A percentile compares a stretch with the other conserved stretches of the same genome.
Evolutionary conservation across 2,329 filamentous ascomycete species (phyloP).

Genomic region (Didymella keratinophila): DNA sequence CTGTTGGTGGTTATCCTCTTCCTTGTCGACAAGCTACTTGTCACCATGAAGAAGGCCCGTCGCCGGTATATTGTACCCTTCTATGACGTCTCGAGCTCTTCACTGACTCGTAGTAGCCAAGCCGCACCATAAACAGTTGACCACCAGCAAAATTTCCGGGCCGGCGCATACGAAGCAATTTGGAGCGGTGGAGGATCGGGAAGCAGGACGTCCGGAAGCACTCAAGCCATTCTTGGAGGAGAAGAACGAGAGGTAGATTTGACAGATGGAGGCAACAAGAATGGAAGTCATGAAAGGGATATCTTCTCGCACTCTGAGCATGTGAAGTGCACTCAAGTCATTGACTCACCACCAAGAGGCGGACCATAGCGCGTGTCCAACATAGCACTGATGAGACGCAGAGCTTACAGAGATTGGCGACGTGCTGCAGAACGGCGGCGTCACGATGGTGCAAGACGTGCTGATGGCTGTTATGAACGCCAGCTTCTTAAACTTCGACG

Average conservation of each 20-base stretch:
- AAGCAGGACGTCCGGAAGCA: background rate
- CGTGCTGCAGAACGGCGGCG: slow-evolving; percentile 12
- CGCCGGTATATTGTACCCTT: background rate
- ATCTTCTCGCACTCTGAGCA: background rate
- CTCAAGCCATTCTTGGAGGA: background rate
- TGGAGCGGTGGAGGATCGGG: background rate
- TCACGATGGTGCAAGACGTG: slow-evolving; percentile 6
- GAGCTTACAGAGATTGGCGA: slow-evolving; percentile 21
- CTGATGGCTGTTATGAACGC: background rate
- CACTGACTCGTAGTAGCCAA: background rate
- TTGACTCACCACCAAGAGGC: slow-evolving; percentile 13
- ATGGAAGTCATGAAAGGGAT: background rate
- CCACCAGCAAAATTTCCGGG: background rate
- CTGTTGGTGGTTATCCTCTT: background rate
- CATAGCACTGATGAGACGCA: slow-evolving; percentile 24
- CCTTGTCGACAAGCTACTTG: background rate
- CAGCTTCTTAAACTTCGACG: background rate
- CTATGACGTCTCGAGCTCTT: background rate
- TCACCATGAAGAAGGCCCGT: background rate
- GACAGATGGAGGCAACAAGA: no score
- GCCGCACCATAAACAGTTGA: background rate
- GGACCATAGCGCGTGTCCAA: slow-evolving; percentile 25
- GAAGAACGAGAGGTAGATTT: no score
- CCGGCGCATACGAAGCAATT: background rate
- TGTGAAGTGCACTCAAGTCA: slow-evolving; percentile 1